Evolutionary conservation across 2,329 filamentous ascomycete genomes (phyloP), one percentile per base, ranked within the genome.

Genomic region (Pseudocercospora macadamiae): DNA sequence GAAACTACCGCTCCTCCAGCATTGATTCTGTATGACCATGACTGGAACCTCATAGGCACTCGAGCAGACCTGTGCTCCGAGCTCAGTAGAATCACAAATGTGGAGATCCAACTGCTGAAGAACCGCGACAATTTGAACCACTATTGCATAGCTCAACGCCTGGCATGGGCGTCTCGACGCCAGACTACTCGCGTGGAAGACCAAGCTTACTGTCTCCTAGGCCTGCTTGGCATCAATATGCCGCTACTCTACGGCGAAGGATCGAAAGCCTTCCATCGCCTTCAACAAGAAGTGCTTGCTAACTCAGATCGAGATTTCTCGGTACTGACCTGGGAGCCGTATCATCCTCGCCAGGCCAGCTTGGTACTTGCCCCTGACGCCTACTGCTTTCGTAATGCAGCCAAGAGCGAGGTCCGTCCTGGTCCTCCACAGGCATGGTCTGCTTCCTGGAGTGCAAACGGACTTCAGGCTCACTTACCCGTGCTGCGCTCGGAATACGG

Each of bases 191-290:
- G 71, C 2, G 2, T 54, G 0, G 78, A 81, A 47, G 79, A 81
- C 36, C 68, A 71, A 19, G 76, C 77, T 0, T 81, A 81, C 45
- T 79, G 71, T 4, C 65, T 80, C 0, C 55, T 81, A 1, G 79
- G 79, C 0, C 68, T 80, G 0, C 79, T 81, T 18, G 69, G 68
- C 0, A 68, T 81, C 25, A 71, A 76, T 23, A 77, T 81, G 73
- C 73, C 77, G 0, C 59, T 80, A 1, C 47, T 80, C 0, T 81
- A 80, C 51, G 78, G 77, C 0, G 70, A 71, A 55, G 67, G 67
- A 5, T 28, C 26, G 3, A 64, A 59, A 9, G 69, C 69, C 9
- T 71, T 69, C 36, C 47, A 25, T 80, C 77, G 49, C 84, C 44
- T 65, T 3, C 55, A 62, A 53, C 58, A 64, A 39, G 63, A 64